Evolutionary conservation across 495 filamentous ascomycete genomes (phyloP), one percentile per base, ranked within the genome.

Genomic region (Penicillium goetzii): DNA sequence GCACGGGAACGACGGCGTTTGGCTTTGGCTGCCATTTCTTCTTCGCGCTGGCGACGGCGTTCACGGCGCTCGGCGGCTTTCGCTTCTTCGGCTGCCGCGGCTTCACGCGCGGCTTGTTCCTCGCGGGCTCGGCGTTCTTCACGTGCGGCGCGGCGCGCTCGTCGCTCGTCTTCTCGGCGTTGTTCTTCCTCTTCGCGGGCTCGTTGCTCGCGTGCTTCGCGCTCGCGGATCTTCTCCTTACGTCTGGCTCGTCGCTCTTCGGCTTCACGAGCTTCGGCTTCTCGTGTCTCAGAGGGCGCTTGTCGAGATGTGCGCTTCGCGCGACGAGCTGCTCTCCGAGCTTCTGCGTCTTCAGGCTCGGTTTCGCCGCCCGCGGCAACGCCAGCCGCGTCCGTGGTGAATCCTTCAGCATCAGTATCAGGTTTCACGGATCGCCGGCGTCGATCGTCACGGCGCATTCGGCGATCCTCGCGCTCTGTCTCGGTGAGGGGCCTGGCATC

Each of bases 271-370:
- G 68, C 59, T 41, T 78, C 79, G 17, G 43, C 64, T 34, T 78
- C 79, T n/a, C 72, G 77, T 12, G 64, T 61, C 43, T 78, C 80
- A 28, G 69, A 70, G 4, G 74, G 72, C 4, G 70, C 75, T 30
- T 79, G 72, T 58, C 76, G 72, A 34, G 77, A 70, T 32, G 72
- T 71, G 62, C 76, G 78, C 28, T 75, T 76, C 4, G 77, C 73
- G 26, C 76, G 72, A 8, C 81, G 72, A 72, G 83, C 75, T 73
- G 84, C 76, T 81, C 84, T 64, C 73, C 82, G 68, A 76, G 75
- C 68, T 73, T 84, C 80, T 72, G 65, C 73, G 76, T 80, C 68
- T 81, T 84, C 78, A 64, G 83, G 64, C 78, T 89, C 75, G 72
- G 76, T 74, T 11, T 78, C 76, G 14, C 67, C 72, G n/a, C 63